phyloP scores from a whole-genome alignment of 179 eudicot species.

The Camellia oleifera region DNA sequence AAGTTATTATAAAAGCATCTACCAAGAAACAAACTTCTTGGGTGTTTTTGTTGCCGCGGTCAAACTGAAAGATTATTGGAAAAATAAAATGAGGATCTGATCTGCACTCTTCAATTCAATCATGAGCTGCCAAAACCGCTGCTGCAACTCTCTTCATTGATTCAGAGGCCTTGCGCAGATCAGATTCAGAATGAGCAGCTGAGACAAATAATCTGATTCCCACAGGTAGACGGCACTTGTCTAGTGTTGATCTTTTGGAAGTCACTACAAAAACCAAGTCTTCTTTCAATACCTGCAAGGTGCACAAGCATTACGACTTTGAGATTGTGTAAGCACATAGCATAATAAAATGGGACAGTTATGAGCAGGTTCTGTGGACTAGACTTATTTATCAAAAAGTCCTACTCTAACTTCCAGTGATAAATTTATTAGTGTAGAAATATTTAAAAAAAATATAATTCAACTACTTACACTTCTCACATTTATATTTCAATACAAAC shows the following conservation, averaged over 20 bases:
- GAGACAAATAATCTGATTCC: slow-evolving; percentile 75
- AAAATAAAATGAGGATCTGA: not conserved
- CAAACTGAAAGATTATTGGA: not conserved
- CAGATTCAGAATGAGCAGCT: slow-evolving; percentile 72
- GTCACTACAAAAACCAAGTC: slow-evolving; percentile 58
- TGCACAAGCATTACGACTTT: not conserved
- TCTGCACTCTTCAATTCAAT: slow-evolving; percentile 22
- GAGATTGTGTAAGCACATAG: not conserved
- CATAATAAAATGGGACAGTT: not conserved
- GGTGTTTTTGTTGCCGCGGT: too few species aligned
- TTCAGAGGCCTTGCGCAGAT: slow-evolving; percentile 50
- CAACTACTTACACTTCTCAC: too few species aligned
- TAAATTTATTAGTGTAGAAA: too few species aligned
- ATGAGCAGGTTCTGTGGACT: too few species aligned
- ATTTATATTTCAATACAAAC: too few species aligned
- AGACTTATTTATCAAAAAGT: too few species aligned
- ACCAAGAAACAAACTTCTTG: too few species aligned
- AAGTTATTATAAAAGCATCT: too few species aligned
- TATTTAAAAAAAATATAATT: too few species aligned
- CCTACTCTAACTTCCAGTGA: too few species aligned
- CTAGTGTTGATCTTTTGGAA: slow-evolving; percentile 68
- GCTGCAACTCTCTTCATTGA: slow-evolving; percentile 56
- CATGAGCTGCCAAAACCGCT: slow-evolving; percentile 23
- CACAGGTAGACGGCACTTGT: slow-evolving; percentile 64
- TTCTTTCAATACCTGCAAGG: slow-evolving; percentile 64